Percentiles rank a stretch among this genome's conserved stretches.
Conservation (phyloP, 2,329 filamentous ascomycete genomes). For the Fusarium paranaense region DNA sequence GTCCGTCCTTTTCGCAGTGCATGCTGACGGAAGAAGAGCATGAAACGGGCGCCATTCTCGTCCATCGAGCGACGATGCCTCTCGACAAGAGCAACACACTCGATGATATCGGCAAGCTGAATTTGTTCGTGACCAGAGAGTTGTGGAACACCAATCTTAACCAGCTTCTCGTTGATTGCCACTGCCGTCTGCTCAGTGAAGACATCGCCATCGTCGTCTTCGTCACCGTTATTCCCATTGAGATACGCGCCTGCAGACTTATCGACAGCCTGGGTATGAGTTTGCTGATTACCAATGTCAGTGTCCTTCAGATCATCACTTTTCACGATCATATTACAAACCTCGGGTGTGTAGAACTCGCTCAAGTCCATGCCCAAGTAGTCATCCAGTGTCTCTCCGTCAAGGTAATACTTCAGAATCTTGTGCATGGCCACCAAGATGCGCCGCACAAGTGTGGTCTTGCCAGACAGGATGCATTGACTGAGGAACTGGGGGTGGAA, state of each 20-base stretch:
- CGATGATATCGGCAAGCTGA: slow-evolving; percentile 83
- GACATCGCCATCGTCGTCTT: slow-evolving; percentile 67
- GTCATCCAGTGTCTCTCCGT: slow-evolving; percentile 83
- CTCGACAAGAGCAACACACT: slow-evolving; percentile 86
- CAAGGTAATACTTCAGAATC: slow-evolving; percentile 83
- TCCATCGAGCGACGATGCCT: slow-evolving; percentile 90
- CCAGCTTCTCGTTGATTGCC: slow-evolving; percentile 81
- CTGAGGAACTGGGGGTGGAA: slow-evolving; percentile 94
- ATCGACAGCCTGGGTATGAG: slow-evolving; percentile 31
- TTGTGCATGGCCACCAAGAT: slow-evolving; percentile 80
- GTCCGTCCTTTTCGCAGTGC: slow-evolving; percentile 75
- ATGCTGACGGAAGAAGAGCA: slow-evolving; percentile 88
- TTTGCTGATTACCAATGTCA: slow-evolving; percentile 29
- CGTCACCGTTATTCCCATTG: slow-evolving; percentile 47
- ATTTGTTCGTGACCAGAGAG: slow-evolving; percentile 89
- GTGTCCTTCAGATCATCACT: not conserved
- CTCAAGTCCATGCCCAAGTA: slow-evolving; percentile 75
- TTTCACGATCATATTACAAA: slow-evolving; percentile 23
- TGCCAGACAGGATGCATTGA: slow-evolving; percentile 87
- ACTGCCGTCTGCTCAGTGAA: slow-evolving; percentile 79
- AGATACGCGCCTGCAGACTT: slow-evolving; percentile 54
- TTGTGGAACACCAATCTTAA: slow-evolving; percentile 78
- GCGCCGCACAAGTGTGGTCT: slow-evolving; percentile 75
- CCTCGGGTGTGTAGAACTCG: slow-evolving; percentile 63
- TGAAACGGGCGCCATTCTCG: slow-evolving; percentile 87